Evolutionary conservation across 805 yeast species (phyloP).

Genomic region (Blastobotrys attinorum): DNA sequence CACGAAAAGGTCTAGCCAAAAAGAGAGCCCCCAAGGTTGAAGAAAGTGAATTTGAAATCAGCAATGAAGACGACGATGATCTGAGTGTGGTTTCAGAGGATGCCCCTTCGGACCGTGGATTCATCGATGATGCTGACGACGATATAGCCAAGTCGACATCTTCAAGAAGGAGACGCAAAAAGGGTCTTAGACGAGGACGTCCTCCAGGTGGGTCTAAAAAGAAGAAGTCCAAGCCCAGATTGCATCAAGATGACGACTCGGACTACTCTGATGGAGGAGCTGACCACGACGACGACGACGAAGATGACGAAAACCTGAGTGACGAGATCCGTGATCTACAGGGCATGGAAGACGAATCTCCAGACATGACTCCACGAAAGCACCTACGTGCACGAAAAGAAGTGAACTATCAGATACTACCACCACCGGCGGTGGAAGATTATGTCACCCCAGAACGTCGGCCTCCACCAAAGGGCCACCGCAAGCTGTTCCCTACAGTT

Average conservation of each 20-base stretch:
- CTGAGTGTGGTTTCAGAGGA: constrained; percentile 6
- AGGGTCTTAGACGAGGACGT: background rate
- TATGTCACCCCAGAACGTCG: constrained; percentile 34
- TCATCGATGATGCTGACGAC: constrained; percentile 9
- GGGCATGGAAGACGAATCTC: constrained; percentile 10
- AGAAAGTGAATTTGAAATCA: constrained; percentile 1
- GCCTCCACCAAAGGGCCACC: constrained; percentile 1
- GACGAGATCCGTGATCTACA: constrained; percentile 20
- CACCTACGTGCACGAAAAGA: constrained; percentile 57
- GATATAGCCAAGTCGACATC: constrained; percentile 2
- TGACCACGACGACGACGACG: constrained; percentile 6
- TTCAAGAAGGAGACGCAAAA: constrained; percentile 4
- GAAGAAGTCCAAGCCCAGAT: background rate
- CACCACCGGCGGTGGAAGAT: constrained; percentile 47
- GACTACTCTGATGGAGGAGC: constrained; percentile 8
- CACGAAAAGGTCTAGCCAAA: background rate
- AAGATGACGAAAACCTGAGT: constrained; percentile 8
- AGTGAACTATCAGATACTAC: constrained; percentile 75
- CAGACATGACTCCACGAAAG: constrained; percentile 38
- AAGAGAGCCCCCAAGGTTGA: background rate
- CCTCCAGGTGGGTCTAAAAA: background rate
- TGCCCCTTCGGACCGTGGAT: constrained; percentile 4
- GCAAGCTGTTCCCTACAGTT: constrained; percentile 75
- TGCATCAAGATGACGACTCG: constrained; percentile 1
- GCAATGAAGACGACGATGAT: constrained; percentile 4